phyloP scores from a whole-genome alignment of 1,284 basidiomycete species.

The Testicularia cyperi region DNA sequence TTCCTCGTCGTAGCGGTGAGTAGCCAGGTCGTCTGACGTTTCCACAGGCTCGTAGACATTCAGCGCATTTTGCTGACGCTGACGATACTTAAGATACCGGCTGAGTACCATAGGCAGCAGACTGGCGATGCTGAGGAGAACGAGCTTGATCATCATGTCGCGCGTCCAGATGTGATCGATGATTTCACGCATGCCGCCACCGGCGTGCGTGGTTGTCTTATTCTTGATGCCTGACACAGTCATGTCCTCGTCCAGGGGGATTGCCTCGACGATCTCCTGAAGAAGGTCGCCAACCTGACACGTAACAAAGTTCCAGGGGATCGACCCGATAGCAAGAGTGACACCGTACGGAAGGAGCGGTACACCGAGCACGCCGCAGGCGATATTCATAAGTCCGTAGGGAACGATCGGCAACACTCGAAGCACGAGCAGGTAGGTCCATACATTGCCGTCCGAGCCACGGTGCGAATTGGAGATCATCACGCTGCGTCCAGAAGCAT shows the following conservation, averaged over 20 bases:
- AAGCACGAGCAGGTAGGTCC: conserved; percentile 53
- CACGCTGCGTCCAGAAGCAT: conserved; percentile 31
- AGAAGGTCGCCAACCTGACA: conserved; percentile 56
- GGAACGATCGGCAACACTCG: conserved; percentile 58
- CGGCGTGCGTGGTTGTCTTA: conserved; percentile 22
- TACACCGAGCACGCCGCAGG: conserved; percentile 54
- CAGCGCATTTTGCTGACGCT: conserved; percentile 7
- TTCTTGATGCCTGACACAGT: conserved; percentile 14
- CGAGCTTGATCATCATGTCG: conserved; percentile 48
- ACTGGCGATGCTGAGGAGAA: conserved; percentile 46
- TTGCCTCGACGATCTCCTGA: conserved; percentile 49
- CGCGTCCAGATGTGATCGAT: conserved; percentile 48
- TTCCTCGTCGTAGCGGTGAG: conserved; percentile 18
- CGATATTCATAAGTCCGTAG: conserved; percentile 59
- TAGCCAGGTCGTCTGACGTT: neutral
- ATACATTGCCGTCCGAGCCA: conserved; percentile 33
- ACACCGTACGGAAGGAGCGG: conserved; percentile 53
- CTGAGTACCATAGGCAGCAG: conserved; percentile 45
- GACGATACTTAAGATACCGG: conserved; percentile 24
- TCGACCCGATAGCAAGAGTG: conserved; percentile 50
- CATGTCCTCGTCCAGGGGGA: conserved; percentile 24
- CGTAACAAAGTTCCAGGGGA: conserved; percentile 59
- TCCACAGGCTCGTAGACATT: conserved; percentile 16
- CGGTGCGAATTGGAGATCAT: conserved; percentile 23
- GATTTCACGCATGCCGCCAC: conserved; percentile 44